Conservation (phyloP, 2,329 filamentous ascomycete genomes). For the Drechmeria coniospora region DNA sequence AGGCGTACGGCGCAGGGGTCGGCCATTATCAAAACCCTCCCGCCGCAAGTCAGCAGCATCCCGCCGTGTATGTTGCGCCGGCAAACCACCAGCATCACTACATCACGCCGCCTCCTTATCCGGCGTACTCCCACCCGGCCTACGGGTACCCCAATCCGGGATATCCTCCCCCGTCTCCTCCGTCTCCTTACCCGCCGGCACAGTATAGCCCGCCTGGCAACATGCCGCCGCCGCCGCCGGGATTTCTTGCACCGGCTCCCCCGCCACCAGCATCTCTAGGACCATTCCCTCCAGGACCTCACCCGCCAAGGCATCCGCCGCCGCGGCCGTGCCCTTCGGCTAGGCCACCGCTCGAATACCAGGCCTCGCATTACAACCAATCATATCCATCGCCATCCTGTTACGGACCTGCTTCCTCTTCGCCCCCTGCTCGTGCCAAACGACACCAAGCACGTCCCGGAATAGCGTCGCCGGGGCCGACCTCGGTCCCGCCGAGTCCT, state of each 20-base stretch:
- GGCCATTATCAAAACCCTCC: constrained; percentile 9
- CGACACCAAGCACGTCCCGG: constrained; percentile 3
- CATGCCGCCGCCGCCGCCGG: constrained; percentile 3
- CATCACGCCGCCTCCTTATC: background rate
- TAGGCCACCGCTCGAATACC: constrained; percentile 1
- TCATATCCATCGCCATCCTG: constrained; percentile 1
- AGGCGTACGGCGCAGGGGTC: constrained; percentile 4
- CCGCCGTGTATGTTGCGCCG: no score
- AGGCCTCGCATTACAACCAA: constrained; percentile 1
- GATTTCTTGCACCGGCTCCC: constrained; percentile 1
- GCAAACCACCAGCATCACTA: constrained; percentile 10
- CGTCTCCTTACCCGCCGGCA: constrained; percentile 5
- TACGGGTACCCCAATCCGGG: no score
- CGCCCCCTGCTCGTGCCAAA: background rate
- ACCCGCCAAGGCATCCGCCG: no score
- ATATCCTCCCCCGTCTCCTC: constrained; percentile 2
- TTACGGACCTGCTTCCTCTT: background rate
- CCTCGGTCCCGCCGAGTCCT: constrained; percentile 4
- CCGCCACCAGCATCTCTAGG: no score
- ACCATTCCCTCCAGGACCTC: no score
- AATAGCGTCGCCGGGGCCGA: background rate
- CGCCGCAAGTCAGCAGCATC: no score
- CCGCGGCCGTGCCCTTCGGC: no score
- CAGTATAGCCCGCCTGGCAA: constrained; percentile 1
- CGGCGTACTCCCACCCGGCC: background rate